Evolutionary conservation across 2,329 filamentous ascomycete species (phyloP).

Genomic region (Hypoxylon sp.): DNA sequence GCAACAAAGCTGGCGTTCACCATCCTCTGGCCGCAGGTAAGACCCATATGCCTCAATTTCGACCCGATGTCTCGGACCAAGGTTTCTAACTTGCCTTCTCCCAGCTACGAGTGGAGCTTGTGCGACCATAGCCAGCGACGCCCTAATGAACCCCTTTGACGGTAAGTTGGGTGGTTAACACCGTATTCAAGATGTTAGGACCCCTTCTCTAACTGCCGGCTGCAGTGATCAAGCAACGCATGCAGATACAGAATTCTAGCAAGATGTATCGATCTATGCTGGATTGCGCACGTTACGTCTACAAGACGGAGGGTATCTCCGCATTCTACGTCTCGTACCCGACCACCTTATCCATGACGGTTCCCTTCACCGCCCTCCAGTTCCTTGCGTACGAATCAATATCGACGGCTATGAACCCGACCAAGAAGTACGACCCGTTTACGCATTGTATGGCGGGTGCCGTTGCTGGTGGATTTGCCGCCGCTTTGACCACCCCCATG

Average conservation of each 20-base stretch:
- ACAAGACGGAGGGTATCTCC: conserved; percentile 85
- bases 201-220: conserved; percentile 7
- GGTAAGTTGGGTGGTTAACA: conserved; percentile 68
- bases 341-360: conserved; percentile 97
- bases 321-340: conserved; percentile 99
- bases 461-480: conserved; percentile 92
- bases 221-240: conserved; percentile 97
- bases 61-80: conserved; percentile 3
- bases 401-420: conserved; percentile 92
- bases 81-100: conserved; percentile 40
- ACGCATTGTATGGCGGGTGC: conserved; percentile 95
- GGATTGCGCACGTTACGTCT: conserved; percentile 90
- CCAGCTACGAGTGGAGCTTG: conserved; percentile 91
- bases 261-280: conserved; percentile 86
- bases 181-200: conserved; percentile 2
- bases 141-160: conserved; percentile 99
- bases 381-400: conserved; percentile 98
- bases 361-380: conserved; percentile 96
- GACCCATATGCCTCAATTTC: conserved; percentile 47
- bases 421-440: conserved; percentile 87
- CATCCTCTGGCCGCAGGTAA: conserved; percentile 93
- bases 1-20: conserved; percentile 88
- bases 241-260: conserved; percentile 97
- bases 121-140: conserved; percentile 96
- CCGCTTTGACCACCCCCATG: conserved; percentile 93